Percentiles rank a stretch among this genome's conserved stretches.
Evolutionary conservation across 2,329 filamentous ascomycete genomes (phyloP).

Genomic region (Thyridium curvatum): DNA sequence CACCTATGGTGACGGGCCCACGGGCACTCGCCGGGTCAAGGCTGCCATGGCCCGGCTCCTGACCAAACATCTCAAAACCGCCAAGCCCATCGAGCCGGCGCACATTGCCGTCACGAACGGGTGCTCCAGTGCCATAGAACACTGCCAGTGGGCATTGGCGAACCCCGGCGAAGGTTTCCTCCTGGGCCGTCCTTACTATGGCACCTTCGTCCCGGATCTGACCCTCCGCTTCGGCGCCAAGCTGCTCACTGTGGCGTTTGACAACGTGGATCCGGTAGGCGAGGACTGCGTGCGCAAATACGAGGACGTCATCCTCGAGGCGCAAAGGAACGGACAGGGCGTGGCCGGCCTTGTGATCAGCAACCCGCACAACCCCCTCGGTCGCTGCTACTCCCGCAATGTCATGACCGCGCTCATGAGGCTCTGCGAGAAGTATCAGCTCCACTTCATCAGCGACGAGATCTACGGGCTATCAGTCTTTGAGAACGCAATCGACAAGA

Average conservation of each 20-base stretch:
- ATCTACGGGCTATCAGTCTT: conserved; percentile 47
- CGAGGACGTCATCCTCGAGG: neutral
- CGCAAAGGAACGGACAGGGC: conserved; percentile 4
- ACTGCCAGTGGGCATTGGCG: conserved; percentile 16
- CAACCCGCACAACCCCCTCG: too few relatives aligned
- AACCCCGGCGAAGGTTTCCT: conserved; percentile 20
- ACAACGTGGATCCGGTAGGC: conserved; percentile 4
- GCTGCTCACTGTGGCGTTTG: conserved; percentile 11
- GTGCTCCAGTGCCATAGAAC: conserved; percentile 16
- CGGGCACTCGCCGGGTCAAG: conserved; percentile 17
- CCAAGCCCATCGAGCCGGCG: conserved; percentile 8
- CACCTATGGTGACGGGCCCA: conserved; percentile 19
- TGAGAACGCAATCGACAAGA: conserved; percentile 20
- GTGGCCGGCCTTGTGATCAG: too few relatives aligned
- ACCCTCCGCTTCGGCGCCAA: conserved; percentile 8
- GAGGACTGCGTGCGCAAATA: too few relatives aligned
- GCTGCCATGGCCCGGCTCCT: conserved; percentile 14
- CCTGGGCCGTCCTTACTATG: conserved; percentile 20
- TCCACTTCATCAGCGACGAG: conserved; percentile 46
- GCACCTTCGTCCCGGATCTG: conserved; percentile 16
- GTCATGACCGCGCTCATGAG: too few relatives aligned
- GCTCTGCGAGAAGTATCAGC: conserved; percentile 28
- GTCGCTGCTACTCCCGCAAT: too few relatives aligned
- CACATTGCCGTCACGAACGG: conserved; percentile 18
- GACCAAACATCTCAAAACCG: conserved; percentile 11